These are phyloP conservation scores for Metschnikowia hibisci DNA, from an alignment of 805 yeast genomes.

Conservation along the genomic window DNA sequence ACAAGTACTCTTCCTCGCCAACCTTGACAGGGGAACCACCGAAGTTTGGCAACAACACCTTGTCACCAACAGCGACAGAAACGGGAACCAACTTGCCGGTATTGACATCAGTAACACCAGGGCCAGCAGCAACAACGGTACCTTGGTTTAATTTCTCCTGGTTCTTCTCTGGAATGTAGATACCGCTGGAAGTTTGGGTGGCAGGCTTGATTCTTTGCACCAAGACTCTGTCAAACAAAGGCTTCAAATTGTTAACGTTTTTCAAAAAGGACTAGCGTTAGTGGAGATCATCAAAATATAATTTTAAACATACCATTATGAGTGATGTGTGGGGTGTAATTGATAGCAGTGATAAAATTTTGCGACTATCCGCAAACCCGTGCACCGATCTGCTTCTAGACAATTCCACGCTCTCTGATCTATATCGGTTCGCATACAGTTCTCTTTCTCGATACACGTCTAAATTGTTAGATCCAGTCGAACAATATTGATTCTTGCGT, in stretches of 20 bases:
- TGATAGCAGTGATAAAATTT: not conserved
- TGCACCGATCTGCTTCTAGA: constrained; percentile 13
- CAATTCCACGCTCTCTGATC: constrained; percentile 6
- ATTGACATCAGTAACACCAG: constrained; percentile 74
- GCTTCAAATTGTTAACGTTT: constrained; percentile 82
- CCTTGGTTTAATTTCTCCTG: constrained; percentile 92
- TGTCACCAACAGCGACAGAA: constrained; percentile 84
- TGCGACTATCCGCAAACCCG: constrained; percentile 9
- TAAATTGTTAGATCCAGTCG: too few relatives aligned
- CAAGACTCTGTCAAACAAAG: constrained; percentile 92
- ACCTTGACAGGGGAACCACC: constrained; percentile 91
- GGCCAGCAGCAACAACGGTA: constrained; percentile 90
- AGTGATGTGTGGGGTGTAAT: not conserved
- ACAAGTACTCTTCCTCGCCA: constrained; percentile 74
- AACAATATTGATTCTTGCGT: too few relatives aligned
- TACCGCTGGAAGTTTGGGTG: constrained; percentile 87
- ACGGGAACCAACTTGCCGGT: constrained; percentile 69
- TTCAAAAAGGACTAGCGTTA: constrained; percentile 55
- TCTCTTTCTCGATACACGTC: not conserved
- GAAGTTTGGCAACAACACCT: constrained; percentile 87
- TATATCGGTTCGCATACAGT: not conserved
- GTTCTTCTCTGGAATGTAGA: constrained; percentile 93
- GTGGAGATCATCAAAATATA: constrained; percentile 16
- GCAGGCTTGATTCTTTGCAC: constrained; percentile 93
- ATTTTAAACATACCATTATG: constrained; percentile 12